Percentiles rank a stretch among this genome's conserved stretches.
phyloP scores from a whole-genome alignment of 23 red algal species.

The Gracilaria domingensis region DNA sequence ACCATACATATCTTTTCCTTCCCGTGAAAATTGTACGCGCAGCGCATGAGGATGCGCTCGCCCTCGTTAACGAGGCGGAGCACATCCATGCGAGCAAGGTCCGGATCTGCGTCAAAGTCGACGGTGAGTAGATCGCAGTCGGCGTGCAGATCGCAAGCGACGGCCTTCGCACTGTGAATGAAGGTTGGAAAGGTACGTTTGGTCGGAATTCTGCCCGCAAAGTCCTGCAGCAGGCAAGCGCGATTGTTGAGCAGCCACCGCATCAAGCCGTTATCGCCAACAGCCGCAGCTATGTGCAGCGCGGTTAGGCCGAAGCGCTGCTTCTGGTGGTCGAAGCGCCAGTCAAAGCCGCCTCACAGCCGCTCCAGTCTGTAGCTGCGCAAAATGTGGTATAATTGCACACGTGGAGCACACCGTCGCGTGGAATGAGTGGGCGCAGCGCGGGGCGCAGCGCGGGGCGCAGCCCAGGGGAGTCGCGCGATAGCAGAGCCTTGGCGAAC shows the following conservation, averaged over 20 bases:
- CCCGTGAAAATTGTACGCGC: constrained; percentile 61
- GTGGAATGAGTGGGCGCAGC: constrained; percentile 11
- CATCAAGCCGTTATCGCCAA: constrained; percentile 2
- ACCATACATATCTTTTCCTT: no score
- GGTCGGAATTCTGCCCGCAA: constrained; percentile 43
- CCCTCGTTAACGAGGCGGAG: constrained; percentile 73
- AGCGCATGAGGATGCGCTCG: constrained; percentile 79
- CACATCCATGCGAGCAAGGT: constrained; percentile 24
- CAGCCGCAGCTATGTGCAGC: constrained; percentile 52
- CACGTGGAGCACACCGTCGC: constrained; percentile 35
- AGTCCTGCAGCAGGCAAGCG: constrained; percentile 41
- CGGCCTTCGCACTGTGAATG: constrained; percentile 50
- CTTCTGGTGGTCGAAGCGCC: constrained; percentile 40
- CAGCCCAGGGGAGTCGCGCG: constrained; percentile 36
- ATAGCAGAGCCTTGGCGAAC: constrained; percentile 60
- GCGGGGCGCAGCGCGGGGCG: constrained; percentile 27
- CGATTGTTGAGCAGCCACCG: constrained; percentile 33
- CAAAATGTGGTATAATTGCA: constrained; percentile 35
- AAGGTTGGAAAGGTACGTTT: constrained; percentile 69
- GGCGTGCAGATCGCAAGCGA: constrained; percentile 2
- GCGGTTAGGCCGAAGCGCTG: constrained; percentile 59
- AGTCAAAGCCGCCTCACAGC: constrained; percentile 24
- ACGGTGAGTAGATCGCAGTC: constrained; percentile 75
- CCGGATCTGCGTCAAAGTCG: constrained; percentile 14
- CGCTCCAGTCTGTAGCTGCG: constrained; percentile 18